These are phyloP conservation scores for Russula sp. DNA, from an alignment of 768 basidiomycete genomes.

Conservation along the genomic window DNA sequence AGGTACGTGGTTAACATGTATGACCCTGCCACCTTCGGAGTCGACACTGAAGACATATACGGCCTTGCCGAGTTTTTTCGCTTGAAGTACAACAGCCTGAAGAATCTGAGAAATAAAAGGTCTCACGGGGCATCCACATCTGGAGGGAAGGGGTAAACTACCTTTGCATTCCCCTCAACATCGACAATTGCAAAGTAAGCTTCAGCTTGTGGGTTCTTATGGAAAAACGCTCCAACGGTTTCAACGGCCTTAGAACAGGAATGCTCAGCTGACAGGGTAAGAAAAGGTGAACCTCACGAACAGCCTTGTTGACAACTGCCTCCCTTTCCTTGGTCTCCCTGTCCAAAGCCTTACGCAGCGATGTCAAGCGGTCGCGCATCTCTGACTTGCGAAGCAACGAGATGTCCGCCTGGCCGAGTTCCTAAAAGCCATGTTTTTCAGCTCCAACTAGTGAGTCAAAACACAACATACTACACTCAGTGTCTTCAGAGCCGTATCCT, in stretches of 20 bases:
- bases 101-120: constrained; percentile 51
- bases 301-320: constrained; percentile 70
- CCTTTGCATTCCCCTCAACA: constrained; percentile 85
- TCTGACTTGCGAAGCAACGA: constrained; percentile 79
- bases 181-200: constrained; percentile 70
- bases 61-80: constrained; percentile 78
- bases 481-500: constrained; percentile 84
- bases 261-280: not conserved
- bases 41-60: constrained; percentile 88
- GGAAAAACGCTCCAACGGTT: constrained; percentile 66
- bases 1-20: constrained; percentile 83
- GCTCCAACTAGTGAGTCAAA: not conserved
- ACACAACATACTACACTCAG: constrained; percentile 60
- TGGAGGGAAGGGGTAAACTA: constrained; percentile 32
- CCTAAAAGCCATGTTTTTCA: constrained; percentile 46
- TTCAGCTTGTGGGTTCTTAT: constrained; percentile 66
- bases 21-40: constrained; percentile 63
- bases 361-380: constrained; percentile 68
- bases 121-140: not conserved
- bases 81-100: constrained; percentile 69
- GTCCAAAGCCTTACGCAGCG: constrained; percentile 77
- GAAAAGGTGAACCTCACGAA: constrained; percentile 37
- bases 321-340: constrained; percentile 84
- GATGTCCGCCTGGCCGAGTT: constrained; percentile 85
- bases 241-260: constrained; percentile 58